Evolutionary conservation across 495 filamentous ascomycete genomes (phyloP).

Genomic region (Tuber aestivum): DNA sequence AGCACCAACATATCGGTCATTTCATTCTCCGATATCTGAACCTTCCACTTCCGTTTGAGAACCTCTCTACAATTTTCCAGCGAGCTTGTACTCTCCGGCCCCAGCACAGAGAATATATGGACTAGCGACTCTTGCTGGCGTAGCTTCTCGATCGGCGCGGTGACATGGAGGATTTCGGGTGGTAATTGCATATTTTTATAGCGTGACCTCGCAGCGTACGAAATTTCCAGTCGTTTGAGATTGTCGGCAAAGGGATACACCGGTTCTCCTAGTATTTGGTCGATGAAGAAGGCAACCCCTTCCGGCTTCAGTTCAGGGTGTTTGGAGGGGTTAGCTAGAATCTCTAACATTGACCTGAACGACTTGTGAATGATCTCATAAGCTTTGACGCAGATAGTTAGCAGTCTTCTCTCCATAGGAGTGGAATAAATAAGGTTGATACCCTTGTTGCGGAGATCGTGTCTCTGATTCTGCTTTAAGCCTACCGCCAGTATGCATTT

Average conservation of each 20-base stretch:
- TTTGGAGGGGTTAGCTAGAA: constrained; percentile 60
- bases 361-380: constrained; percentile 38
- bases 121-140: constrained; percentile 52
- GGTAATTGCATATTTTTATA: constrained; percentile 39
- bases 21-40: constrained; percentile 71
- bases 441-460: constrained; percentile 88
- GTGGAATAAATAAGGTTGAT: constrained; percentile 31
- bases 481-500: constrained; percentile 85
- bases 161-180: constrained; percentile 33
- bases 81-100: constrained; percentile 52
- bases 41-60: constrained; percentile 51
- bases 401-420: constrained; percentile 16
- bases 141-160: constrained; percentile 41
- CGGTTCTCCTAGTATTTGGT: constrained; percentile 39
- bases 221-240: constrained; percentile 32
- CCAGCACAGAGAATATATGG: constrained; percentile 68
- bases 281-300: constrained; percentile 60
- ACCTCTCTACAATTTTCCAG: constrained; percentile 49
- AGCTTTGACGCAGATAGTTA: constrained; percentile 29
- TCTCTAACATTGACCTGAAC: constrained; percentile 41
- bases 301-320: constrained; percentile 46
- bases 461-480: constrained; percentile 69
- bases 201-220: constrained; percentile 41
- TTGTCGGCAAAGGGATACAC: constrained; percentile 38
- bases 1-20: constrained; percentile 76